phyloP scores from a whole-genome alignment of 345 rosid genomes.

The Aegle marmelos region DNA sequence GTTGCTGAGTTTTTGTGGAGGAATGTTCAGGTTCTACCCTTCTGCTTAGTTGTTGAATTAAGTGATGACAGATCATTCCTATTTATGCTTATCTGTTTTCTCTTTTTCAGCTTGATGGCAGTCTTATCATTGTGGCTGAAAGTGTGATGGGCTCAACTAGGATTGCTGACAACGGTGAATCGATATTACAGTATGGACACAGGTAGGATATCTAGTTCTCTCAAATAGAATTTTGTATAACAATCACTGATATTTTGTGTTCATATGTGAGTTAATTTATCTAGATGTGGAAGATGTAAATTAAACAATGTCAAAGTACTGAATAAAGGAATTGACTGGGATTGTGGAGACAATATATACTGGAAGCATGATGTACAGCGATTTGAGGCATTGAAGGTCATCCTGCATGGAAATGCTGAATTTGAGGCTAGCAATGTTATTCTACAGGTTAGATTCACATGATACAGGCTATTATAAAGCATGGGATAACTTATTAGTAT shows the following conservation, averaged over 20 bases:
- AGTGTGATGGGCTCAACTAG: slow-evolving; percentile 73
- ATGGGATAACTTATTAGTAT: not conserved
- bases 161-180: slow-evolving; percentile 47
- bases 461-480: not conserved
- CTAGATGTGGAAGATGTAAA: slow-evolving; percentile 87
- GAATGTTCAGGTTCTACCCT: slow-evolving; percentile 68
- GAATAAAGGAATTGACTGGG: slow-evolving; percentile 85
- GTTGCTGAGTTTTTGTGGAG: slow-evolving; percentile 89
- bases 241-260: not conserved
- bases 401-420: slow-evolving; percentile 88
- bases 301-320: slow-evolving; percentile 65
- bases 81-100: slow-evolving; percentile 23
- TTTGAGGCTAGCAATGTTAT: slow-evolving; percentile 76
- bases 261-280: slow-evolving; percentile 10
- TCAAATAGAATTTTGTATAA: slow-evolving; percentile 3
- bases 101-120: slow-evolving; percentile 70
- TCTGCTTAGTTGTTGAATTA: slow-evolving; percentile 3
- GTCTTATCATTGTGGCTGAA: slow-evolving; percentile 68
- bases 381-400: slow-evolving; percentile 61
- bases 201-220: slow-evolving; percentile 38
- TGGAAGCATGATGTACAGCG: slow-evolving; percentile 83
- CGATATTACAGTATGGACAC: slow-evolving; percentile 62
- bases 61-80: not conserved
- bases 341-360: slow-evolving; percentile 58
- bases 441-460: slow-evolving; percentile 49